Base-by-base conservation (phyloP, 1,284 basidiomycete species). In the Sphagnurus paluster region DNA sequence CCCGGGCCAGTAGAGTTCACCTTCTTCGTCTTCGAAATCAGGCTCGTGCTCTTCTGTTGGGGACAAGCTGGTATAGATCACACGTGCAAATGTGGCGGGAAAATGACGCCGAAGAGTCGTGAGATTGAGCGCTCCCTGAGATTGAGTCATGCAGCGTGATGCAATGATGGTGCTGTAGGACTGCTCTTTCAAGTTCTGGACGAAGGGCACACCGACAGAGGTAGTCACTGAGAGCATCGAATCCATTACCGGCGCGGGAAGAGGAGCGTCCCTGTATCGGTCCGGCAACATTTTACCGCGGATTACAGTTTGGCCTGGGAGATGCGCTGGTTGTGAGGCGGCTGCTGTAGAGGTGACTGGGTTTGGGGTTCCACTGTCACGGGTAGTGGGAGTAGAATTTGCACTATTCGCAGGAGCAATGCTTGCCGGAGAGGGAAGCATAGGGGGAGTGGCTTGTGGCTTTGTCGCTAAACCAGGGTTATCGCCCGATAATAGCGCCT, bases 11-110 rank as follows among this genome's bases (percentile, higher is more conserved):
- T 80, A 86, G 13, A 90, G 70, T 57, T 89, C 87, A 50, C 87
- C 84, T 60, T 88, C 87, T 53, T 85, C 82, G 55, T 90, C 87
- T 59, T 89, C 87, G 47, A 89, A 79, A 52, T 89, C 87, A 6
- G 84, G 83, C 54, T 88, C 85, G 46, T 82, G 75, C 61, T 90
- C 87, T 54, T 90, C 87, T 10, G 71, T 70, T 0, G 75, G 69
- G 1, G 71, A 68, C 32, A 87, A 66, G n/a, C 77, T 80, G 19
- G 82, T 79, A 50, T 79, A 68, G 48, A 85, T 70, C 71, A 89
- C 76, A 42, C 87, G 80, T 13, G 80, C 74, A 61, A 84, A 87
- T 1, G 87, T 90, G 26, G 69, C 75, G 14, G 87, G 87, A 64
- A 84, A 90, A 64, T 82, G 78, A 34, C 79, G 78, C 3, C 78